These are phyloP conservation scores for Camillea tinctor DNA, from an alignment of 2,329 filamentous ascomycete species.

Conservation along the genomic window DNA sequence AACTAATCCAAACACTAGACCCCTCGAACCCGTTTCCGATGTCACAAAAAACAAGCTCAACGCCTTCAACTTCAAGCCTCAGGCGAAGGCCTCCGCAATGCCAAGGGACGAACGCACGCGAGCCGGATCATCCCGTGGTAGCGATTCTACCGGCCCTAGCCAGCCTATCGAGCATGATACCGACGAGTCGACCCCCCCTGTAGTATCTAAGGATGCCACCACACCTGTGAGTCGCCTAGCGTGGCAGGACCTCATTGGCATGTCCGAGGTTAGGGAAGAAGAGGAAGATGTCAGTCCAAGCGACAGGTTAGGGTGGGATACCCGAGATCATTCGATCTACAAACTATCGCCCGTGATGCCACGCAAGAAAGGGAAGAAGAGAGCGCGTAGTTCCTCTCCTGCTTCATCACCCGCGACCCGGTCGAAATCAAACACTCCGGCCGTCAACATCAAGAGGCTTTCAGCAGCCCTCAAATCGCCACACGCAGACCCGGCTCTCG, in stretches of 20 bases:
- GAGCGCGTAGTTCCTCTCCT: constrained; percentile 73
- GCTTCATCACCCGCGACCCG: constrained; percentile 60
- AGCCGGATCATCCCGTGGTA: constrained; percentile 1
- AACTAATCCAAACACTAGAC: constrained; percentile 27
- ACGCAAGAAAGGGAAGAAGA: constrained; percentile 57
- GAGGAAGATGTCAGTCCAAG: constrained; percentile 53
- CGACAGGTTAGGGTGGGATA: constrained; percentile 62
- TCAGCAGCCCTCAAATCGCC: constrained; percentile 62
- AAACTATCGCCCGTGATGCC: constrained; percentile 48
- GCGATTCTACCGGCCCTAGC: not conserved
- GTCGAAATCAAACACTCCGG: constrained; percentile 42
- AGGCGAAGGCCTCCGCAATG: constrained; percentile 19
- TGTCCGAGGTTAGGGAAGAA: constrained; percentile 42
- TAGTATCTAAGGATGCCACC: constrained; percentile 29
- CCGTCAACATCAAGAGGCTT: constrained; percentile 58
- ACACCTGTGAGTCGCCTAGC: constrained; percentile 54
- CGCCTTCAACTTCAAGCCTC: constrained; percentile 49
- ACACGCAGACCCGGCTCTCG: constrained; percentile 68
- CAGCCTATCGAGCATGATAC: constrained; percentile 10
- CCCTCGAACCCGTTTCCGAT: constrained; percentile 52
- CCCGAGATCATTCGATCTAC: constrained; percentile 43
- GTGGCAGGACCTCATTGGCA: constrained; percentile 58
- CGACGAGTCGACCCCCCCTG: constrained; percentile 13
- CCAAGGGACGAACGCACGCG: not conserved
- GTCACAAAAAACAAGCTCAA: constrained; percentile 61